phyloP scores from a whole-genome alignment of 805 yeast genomes.

The Saccharomycopsis vini region DNA sequence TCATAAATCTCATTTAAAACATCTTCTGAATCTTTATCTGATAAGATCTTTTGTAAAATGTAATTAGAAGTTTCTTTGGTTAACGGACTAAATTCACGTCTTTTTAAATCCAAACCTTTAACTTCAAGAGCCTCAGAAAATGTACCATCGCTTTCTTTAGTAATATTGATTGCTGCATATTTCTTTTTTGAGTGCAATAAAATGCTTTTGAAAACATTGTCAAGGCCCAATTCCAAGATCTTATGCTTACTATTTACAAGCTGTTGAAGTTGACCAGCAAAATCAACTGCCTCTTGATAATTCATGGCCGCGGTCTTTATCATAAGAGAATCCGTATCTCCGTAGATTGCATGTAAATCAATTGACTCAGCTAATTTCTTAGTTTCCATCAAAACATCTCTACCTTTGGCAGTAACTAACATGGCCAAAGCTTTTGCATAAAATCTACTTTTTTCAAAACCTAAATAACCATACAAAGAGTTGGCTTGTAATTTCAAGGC shows the following conservation, averaged over 20 bases:
- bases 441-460: constrained; percentile 83
- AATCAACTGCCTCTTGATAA: constrained; percentile 63
- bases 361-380: constrained; percentile 84
- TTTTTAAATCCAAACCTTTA: constrained; percentile 92
- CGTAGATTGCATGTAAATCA: constrained; percentile 81
- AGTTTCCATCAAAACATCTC: constrained; percentile 90
- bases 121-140: constrained; percentile 65
- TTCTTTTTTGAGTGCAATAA: constrained; percentile 92
- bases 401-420: constrained; percentile 89
- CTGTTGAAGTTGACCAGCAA: constrained; percentile 78
- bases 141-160: constrained; percentile 39
- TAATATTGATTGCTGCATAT: constrained; percentile 32
- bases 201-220: constrained; percentile 79
- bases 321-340: constrained; percentile 99
- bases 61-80: constrained; percentile 81
- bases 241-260: constrained; percentile 84
- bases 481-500: constrained; percentile 95
- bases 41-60: constrained; percentile 61
- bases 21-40: constrained; percentile 67
- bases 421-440: constrained; percentile 94
- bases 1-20: constrained; percentile 65
- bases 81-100: constrained; percentile 92
- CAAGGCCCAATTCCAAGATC: constrained; percentile 87
- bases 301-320: constrained; percentile 76
- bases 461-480: constrained; percentile 99